A percentile compares a stretch with the other conserved stretches of the same genome.
phyloP scores from a whole-genome alignment of 768 basidiomycete species.

The Harrya chromipes region DNA sequence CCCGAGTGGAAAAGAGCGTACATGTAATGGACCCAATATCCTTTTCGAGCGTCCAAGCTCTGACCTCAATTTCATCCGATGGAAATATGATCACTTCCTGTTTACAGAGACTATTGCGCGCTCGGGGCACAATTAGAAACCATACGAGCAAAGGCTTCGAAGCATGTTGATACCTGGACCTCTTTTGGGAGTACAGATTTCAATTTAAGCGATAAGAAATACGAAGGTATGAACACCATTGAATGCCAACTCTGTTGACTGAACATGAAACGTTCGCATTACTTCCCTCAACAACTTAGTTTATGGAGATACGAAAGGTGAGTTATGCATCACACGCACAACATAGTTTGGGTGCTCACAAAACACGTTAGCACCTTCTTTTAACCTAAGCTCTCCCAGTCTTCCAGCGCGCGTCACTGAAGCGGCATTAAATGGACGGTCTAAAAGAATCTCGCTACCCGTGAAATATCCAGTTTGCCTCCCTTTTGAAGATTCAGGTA shows the following conservation, averaged over 20 bases:
- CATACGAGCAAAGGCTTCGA: constrained; percentile 37
- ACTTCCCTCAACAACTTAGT: too few species aligned
- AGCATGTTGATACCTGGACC: constrained; percentile 20
- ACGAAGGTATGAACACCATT: constrained; percentile 1
- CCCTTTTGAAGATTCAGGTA: constrained; percentile 16
- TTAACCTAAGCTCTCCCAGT: constrained; percentile 9
- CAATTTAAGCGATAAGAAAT: background rate
- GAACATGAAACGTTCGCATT: background rate
- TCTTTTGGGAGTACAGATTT: background rate
- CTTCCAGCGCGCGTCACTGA: constrained; percentile 6
- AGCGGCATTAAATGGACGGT: constrained; percentile 6
- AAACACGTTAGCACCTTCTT: constrained; percentile 6
- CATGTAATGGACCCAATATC: constrained; percentile 13
- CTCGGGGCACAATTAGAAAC: constrained; percentile 67
- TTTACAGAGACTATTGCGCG: constrained; percentile 61
- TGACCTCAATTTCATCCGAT: background rate
- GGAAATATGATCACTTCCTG: background rate
- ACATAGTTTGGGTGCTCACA: background rate
- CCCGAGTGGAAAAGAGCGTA: constrained; percentile 51
- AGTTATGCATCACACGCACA: background rate
- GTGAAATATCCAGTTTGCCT: constrained; percentile 9
- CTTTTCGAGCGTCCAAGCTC: background rate
- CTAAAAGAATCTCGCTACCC: constrained; percentile 7
- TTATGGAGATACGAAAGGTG: constrained; percentile 5
- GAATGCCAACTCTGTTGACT: background rate